phyloP scores from a whole-genome alignment of 805 yeast genomes.

The Suhomyces sp. region DNA sequence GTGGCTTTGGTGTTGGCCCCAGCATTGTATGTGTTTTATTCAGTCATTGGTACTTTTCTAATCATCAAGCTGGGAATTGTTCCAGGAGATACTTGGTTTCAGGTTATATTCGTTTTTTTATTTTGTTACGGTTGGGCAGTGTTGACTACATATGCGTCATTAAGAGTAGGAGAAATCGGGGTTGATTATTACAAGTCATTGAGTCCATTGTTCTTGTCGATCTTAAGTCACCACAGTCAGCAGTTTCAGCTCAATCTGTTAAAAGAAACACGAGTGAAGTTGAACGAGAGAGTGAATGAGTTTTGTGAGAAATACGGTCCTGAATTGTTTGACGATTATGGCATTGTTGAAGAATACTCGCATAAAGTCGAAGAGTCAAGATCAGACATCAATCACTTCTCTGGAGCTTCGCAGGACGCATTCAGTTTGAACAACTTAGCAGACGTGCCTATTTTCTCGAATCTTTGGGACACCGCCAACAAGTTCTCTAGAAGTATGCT shows the following conservation, averaged over 20 bases:
- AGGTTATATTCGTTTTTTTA: constrained; percentile 21
- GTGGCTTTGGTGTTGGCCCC: constrained; percentile 43
- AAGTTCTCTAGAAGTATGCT: background rate
- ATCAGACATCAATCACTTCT: background rate
- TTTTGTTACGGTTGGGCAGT: constrained; percentile 35
- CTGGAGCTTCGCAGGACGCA: constrained; percentile 5
- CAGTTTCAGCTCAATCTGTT: constrained; percentile 31
- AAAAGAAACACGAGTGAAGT: constrained; percentile 23
- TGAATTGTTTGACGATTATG: constrained; percentile 36
- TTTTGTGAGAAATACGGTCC: constrained; percentile 40
- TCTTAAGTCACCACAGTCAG: constrained; percentile 27
- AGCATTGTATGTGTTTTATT: constrained; percentile 36
- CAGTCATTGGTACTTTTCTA: constrained; percentile 29
- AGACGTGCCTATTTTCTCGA: constrained; percentile 30
- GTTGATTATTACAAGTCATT: constrained; percentile 41
- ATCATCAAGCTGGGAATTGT: constrained; percentile 14
- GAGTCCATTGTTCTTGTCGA: constrained; percentile 33
- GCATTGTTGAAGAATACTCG: constrained; percentile 27
- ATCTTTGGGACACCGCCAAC: constrained; percentile 4
- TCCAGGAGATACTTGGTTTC: constrained; percentile 8
- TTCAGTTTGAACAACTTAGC: constrained; percentile 20
- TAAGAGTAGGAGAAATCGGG: constrained; percentile 41
- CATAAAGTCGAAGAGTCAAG: constrained; percentile 4
- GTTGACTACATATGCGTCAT: constrained; percentile 40
- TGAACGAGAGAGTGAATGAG: constrained; percentile 28